Evolutionary conservation across 1,139 yeast species (phyloP).

Genomic region (Geotrichum europaeum): DNA sequence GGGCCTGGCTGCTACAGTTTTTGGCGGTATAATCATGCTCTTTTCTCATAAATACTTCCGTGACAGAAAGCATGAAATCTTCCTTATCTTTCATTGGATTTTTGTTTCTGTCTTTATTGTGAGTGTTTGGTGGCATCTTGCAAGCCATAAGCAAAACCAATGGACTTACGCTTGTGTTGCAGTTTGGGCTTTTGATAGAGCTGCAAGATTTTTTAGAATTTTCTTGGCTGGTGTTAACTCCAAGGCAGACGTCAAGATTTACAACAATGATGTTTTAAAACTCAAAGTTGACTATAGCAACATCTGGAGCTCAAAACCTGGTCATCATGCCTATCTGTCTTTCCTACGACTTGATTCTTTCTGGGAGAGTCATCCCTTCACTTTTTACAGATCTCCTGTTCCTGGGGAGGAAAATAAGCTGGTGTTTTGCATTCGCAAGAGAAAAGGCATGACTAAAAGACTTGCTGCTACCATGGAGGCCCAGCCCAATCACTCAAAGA

Average conservation of each 20-base stretch:
- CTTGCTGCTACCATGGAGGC: conserved; percentile 17
- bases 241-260: conserved; percentile 33
- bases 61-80: conserved; percentile 55
- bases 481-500: conserved; percentile 17
- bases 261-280: conserved; percentile 27
- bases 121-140: conserved; percentile 42
- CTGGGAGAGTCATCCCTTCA: conserved; percentile 65
- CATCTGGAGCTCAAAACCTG: conserved; percentile 45
- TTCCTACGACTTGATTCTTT: conserved; percentile 45
- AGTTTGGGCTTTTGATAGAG: conserved; percentile 39
- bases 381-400: conserved; percentile 37
- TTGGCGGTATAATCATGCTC: conserved; percentile 40
- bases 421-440: conserved; percentile 34
- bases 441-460: conserved; percentile 29
- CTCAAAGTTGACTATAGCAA: conserved; percentile 27
- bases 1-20: conserved; percentile 48
- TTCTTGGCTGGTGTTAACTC: conserved; percentile 39
- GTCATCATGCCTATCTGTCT: conserved; percentile 54
- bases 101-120: conserved; percentile 37
- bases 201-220: conserved; percentile 34
- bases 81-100: conserved; percentile 52
- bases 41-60: conserved; percentile 50
- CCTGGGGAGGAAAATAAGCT: conserved; percentile 25
- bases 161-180: conserved; percentile 37
- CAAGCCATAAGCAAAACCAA: conserved; percentile 37